phyloP scores from a whole-genome alignment of 768 basidiomycete genomes.

The Lactarius quietus region DNA sequence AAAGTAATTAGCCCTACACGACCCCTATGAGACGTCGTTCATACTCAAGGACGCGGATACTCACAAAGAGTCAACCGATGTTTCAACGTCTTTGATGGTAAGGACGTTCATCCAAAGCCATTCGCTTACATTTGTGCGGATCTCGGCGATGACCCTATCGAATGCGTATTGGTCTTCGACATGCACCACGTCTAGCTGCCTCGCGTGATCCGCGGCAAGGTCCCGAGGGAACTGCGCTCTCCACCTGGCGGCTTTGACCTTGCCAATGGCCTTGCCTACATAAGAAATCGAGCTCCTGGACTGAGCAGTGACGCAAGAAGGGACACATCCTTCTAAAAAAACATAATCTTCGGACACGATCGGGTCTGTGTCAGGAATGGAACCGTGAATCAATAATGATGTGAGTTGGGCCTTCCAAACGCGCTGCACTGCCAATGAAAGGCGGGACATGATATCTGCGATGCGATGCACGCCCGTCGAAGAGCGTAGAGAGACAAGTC shows the following conservation, averaged over 20 bases:
- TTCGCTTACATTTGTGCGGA: slow-evolving; percentile 81
- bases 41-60: slow-evolving; percentile 30
- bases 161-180: slow-evolving; percentile 76
- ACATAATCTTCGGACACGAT: slow-evolving; percentile 56
- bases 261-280: slow-evolving; percentile 82
- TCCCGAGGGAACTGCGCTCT: slow-evolving; percentile 70
- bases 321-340: slow-evolving; percentile 64
- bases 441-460: slow-evolving; percentile 60
- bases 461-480: slow-evolving; percentile 78
- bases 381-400: slow-evolving; percentile 77
- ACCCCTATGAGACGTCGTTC: slow-evolving; percentile 17
- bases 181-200: slow-evolving; percentile 59
- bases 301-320: slow-evolving; percentile 67
- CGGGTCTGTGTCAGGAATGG: slow-evolving; percentile 58
- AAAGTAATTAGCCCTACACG: slow-evolving; percentile 76
- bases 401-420: slow-evolving; percentile 85
- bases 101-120: slow-evolving; percentile 93
- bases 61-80: slow-evolving; percentile 81
- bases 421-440: slow-evolving; percentile 73
- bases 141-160: slow-evolving; percentile 67
- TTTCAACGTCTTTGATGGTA: slow-evolving; percentile 76
- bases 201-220: slow-evolving; percentile 62
- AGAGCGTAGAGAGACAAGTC: slow-evolving; percentile 70
- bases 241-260: slow-evolving; percentile 76
- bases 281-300: slow-evolving; percentile 81